phyloP scores from a whole-genome alignment of 2,329 filamentous ascomycete species.

The Alternaria sp. region DNA sequence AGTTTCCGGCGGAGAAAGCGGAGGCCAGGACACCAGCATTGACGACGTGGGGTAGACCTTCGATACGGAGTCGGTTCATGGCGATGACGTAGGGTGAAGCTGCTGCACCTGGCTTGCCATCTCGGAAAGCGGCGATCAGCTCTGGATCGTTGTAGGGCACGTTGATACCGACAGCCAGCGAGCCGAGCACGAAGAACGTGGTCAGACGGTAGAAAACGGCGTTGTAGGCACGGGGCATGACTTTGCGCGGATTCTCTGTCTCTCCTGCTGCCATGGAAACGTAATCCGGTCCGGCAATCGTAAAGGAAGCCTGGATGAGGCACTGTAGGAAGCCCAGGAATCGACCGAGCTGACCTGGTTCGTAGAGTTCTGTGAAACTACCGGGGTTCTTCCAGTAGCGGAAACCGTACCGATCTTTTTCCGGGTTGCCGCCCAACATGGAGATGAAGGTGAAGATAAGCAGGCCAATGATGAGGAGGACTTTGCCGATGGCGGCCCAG shows the following conservation, averaged over 20 bases:
- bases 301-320: constrained; percentile 65
- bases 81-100: constrained; percentile 69
- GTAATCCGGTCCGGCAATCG: constrained; percentile 57
- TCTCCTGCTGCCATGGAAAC: constrained; percentile 58
- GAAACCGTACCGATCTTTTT: constrained; percentile 58
- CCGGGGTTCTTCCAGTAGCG: constrained; percentile 65
- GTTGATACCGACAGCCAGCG: constrained; percentile 72
- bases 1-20: constrained; percentile 63
- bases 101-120: constrained; percentile 69
- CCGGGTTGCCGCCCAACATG: constrained; percentile 83
- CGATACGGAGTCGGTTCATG: constrained; percentile 61
- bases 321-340: constrained; percentile 80
- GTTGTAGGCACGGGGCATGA: constrained; percentile 76
- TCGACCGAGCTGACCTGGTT: constrained; percentile 70
- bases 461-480: constrained; percentile 55
- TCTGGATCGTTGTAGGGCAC: constrained; percentile 71
- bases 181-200: constrained; percentile 76
- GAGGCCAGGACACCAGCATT: constrained; percentile 64
- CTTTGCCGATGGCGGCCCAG: constrained; percentile 68
- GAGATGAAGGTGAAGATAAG: constrained; percentile 72
- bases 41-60: constrained; percentile 63
- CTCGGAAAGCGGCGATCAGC: constrained; percentile 66
- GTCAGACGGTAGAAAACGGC: constrained; percentile 80
- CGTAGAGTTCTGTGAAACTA: constrained; percentile 69
- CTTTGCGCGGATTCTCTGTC: constrained; percentile 52